A percentile compares a stretch with the other conserved stretches of the same genome.
These are phyloP conservation scores for Mortierella sp. DNA, from an alignment of 371 early-diverging fungal species.

Conservation along the genomic window DNA sequence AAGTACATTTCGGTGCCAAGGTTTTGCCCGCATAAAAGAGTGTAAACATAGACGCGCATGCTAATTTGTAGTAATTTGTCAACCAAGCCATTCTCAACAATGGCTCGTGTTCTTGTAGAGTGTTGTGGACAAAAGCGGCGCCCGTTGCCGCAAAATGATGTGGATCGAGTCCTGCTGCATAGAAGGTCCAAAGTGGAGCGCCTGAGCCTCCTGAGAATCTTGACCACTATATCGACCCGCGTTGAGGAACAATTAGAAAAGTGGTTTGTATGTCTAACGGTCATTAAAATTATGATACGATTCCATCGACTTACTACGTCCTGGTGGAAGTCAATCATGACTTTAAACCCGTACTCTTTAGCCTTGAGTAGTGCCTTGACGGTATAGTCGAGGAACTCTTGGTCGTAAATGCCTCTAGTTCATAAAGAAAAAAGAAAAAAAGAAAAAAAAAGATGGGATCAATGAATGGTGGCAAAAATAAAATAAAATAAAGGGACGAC, in stretches of 20 bases:
- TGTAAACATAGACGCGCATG: constrained; percentile 85
- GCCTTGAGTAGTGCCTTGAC: constrained; percentile 74
- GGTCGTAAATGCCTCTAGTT: constrained; percentile 80
- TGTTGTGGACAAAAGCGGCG: constrained; percentile 81
- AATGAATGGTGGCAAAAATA: not conserved
- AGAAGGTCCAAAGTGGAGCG: constrained; percentile 89
- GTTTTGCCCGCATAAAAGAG: constrained; percentile 80
- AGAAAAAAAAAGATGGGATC: too few relatives aligned
- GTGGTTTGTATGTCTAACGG: too few relatives aligned
- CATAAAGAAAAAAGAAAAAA: too few relatives aligned
- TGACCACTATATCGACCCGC: constrained; percentile 69
- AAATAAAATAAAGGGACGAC: not conserved
- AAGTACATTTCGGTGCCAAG: constrained; percentile 75
- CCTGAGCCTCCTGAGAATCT: constrained; percentile 88
- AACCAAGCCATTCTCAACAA: constrained; percentile 89
- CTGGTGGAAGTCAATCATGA: constrained; percentile 89
- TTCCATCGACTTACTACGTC: constrained; percentile 64
- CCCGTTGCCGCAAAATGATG: constrained; percentile 70
- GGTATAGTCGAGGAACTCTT: constrained; percentile 85
- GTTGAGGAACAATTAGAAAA: too few relatives aligned
- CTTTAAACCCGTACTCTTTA: constrained; percentile 75
- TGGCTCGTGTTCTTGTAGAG: constrained; percentile 59
- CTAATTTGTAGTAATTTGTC: constrained; percentile 88
- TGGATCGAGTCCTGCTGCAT: constrained; percentile 78
- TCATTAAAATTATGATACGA: not conserved